Base-by-base conservation (phyloP, 306 rosid genomes). In the Dryas alaskensis region DNA sequence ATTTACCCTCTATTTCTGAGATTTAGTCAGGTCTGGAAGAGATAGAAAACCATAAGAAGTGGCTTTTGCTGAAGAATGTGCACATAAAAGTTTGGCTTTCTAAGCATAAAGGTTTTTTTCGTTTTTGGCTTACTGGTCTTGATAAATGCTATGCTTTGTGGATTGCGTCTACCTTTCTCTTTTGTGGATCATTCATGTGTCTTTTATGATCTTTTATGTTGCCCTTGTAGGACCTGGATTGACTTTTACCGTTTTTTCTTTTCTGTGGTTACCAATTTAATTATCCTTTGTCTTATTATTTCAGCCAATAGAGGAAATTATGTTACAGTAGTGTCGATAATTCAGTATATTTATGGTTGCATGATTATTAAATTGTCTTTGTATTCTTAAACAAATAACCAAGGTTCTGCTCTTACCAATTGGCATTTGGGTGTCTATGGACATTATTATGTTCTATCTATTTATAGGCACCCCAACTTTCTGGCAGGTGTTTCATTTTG, bases 11-110 rank as follows among this genome's bases (percentile, higher is more conserved):
- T 97, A 94, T 81, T 96, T 94, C 72, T 92, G 90, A 22, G 99
- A 94, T 73, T 77, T 94, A 76, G 97, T 89, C 83, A 87, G 90
- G 81, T 94, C 97, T 5, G 95, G 97, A 81, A 86, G 97, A 85
- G 96, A 92, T 76, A 81, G 82, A 81, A 92, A 84, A 65, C 78
- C 86, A 22, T 97, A 89, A 83, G 97, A 92, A 85, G 81, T 83
- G 77, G 74, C 80, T 46, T 92, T 88, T 82, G 76, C 92, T 61
- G 93, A 88, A 75, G 97, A 84, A 72, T 94, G 89, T 73, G 84
- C 73, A 3, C 81, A 80, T 75, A 89, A 92, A 87, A 86, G 86
- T 76, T 79, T 88, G 87, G 92, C 89, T 72, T 94, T 94, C 78
- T 88, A 90, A 54, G 97, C 96, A 64, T 89, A 88, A 72, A 94